phyloP scores from a whole-genome alignment of 352 stramenopile species.

The Phytophthora ohioensis region DNA sequence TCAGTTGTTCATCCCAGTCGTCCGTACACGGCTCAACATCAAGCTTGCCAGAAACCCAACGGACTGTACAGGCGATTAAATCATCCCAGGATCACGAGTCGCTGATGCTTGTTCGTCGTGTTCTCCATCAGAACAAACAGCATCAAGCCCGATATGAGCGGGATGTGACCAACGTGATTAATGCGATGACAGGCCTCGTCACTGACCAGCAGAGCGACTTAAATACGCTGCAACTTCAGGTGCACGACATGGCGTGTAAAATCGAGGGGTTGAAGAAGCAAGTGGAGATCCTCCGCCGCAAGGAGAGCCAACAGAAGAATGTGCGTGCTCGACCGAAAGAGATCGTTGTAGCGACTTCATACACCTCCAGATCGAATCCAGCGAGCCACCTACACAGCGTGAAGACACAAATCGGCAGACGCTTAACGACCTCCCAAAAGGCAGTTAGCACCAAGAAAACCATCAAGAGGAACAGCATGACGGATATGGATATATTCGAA shows the following conservation, averaged over 20 bases:
- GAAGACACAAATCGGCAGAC: conserved; percentile 3
- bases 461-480: conserved; percentile 28
- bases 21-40: conserved; percentile 10
- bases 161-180: conserved; percentile 52
- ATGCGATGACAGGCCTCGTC: conserved; percentile 52
- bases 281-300: conserved; percentile 22
- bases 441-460: conserved; percentile 11
- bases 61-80: conserved; percentile 6
- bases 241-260: conserved; percentile 24
- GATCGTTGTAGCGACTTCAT: conserved; percentile 1
- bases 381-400: background rate
- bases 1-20: conserved; percentile 38
- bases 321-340: conserved; percentile 17
- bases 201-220: conserved; percentile 55
- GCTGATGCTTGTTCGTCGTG: conserved; percentile 34
- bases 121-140: conserved; percentile 35
- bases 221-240: conserved; percentile 25
- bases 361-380: background rate
- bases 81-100: conserved; percentile 31
- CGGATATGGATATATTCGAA: conserved; percentile 55
- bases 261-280: conserved; percentile 37
- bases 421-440: conserved; percentile 12
- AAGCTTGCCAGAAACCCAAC: conserved; percentile 1
- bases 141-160: conserved; percentile 34
- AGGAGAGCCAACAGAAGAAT: conserved; percentile 15